Evolutionary conservation across 768 basidiomycete genomes (phyloP), one percentile per base, ranked within the genome.

Genomic region (Dacryopinax primogenitus): DNA sequence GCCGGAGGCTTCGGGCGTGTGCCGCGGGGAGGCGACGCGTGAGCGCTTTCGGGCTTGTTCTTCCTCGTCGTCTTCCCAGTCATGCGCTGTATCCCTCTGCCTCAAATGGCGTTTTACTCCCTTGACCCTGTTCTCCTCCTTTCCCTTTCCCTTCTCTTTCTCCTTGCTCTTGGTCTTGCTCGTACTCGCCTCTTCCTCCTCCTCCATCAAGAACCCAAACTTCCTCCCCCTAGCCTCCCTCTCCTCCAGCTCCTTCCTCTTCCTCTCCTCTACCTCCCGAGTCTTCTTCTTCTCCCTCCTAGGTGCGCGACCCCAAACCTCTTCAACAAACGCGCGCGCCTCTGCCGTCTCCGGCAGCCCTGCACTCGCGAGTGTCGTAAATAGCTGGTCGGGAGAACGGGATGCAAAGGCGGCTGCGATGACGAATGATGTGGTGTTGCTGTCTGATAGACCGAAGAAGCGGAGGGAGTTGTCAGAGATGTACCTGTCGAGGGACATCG

Each of bases 401-500:
- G 91, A 82, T 64, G 87, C 85, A 2, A 87, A 85, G n/a, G 90
- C 92, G 75, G 88, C 86, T 62, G 90, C 90, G 73, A 90, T 79
- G 35, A 96, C 86, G 74, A 86, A 96, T 77, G 92, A 87, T 69
- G 92, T 83, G 67, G 88, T 90, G 68, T 83, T 90, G 68, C 81
- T 80, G 76, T 95, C 89, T 23, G 92, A 85, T 51, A 90, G 81
- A 64, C 89, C 89, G 70, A 94, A 87, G 69, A 92, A 82, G 64
- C 70, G 65, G 62, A 76, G 70, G 23, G 75, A 72, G 69, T 76
- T 75, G 67, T 76, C 74, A 66, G 70, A 71, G 44, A 76, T 75
- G 68, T 72, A 76, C 63, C 63, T 62, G 51, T 69, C 62, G 33
- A 69, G 62, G 47, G 64, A 58, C 67, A 68, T 65, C 47, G 62